Evolutionary conservation across 176 grass and related monocot genomes (phyloP), one percentile per base, ranked within the genome.

Genomic region (Oryza punctata): DNA sequence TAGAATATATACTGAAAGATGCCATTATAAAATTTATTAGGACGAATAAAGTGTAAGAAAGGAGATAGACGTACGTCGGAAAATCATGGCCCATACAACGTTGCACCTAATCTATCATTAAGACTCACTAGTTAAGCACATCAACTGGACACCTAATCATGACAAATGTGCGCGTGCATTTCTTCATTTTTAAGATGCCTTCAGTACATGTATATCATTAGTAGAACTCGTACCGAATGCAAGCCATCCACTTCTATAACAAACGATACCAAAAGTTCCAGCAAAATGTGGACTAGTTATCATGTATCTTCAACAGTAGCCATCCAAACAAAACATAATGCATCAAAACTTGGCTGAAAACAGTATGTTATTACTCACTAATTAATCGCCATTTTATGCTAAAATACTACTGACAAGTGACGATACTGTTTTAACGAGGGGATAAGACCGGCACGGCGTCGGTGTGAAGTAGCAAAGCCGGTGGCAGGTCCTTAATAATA

Each of bases 31-130:
- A 26, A 21, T 65, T 35, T 67, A 9, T 66, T 23, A 4, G 8
- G 27, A 37, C 16, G n/a, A 19, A 67, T 24, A 26, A 16, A 10
- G n/a, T 38, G 23, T 21, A 68, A 32, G 16, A 38, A 40, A 52
- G 40, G 11, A 1, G 7, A n/a, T 50, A 67, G 15, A 57, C 52
- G 52, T 57, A 10, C 69, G 8, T 6, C 1, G 38, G 0, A 27
- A 68, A 84, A 67, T 37, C 13, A 19, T 2, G 67, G 27, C 7
- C 10, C 40, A 21, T 50, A 23, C 29, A 63, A 33, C 47, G 67
- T 52, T n/a, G 65, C 40, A 77, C 65, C 79, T 65, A 87, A 87
- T 87, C 38, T 28, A 70, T 65, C 40, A 78, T 52, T n/a, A 32
- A 6, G 24, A 26, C n/a, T 23, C 57, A 61, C 23, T 70, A 50